These are phyloP conservation scores for Dothistroma pini DNA, from an alignment of 2,329 filamentous ascomycete species.

Conservation along the genomic window DNA sequence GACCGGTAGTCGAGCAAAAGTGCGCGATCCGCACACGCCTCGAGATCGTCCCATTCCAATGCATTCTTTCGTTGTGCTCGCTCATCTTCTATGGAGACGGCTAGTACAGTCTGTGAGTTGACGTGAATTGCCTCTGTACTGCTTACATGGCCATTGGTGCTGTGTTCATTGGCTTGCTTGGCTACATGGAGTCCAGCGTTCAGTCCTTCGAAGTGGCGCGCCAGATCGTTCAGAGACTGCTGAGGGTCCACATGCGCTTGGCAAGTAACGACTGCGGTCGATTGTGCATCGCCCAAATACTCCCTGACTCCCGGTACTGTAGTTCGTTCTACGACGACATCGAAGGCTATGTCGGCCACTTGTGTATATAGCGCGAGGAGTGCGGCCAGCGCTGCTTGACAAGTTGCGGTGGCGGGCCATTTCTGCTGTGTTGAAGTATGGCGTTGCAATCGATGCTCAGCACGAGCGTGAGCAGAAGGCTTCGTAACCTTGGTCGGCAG, in stretches of 20 bases:
- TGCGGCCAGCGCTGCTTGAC: constrained; percentile 5
- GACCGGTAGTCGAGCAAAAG: constrained; percentile 6
- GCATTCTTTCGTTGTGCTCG: background rate
- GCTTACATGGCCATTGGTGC: background rate
- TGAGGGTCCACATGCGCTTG: constrained; percentile 1
- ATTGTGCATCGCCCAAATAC: background rate
- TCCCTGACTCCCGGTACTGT: too few relatives aligned
- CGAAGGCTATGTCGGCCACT: background rate
- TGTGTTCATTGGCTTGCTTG: background rate
- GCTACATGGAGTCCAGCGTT: background rate
- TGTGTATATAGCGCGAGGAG: constrained; percentile 4
- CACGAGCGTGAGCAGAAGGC: constrained; percentile 1
- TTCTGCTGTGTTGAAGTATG: background rate
- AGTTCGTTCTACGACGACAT: background rate
- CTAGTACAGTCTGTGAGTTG: constrained; percentile 5
- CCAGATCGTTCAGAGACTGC: constrained; percentile 1
- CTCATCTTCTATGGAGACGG: constrained; percentile 1
- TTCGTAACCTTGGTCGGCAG: background rate
- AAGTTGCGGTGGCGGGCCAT: background rate
- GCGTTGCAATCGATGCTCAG: background rate
- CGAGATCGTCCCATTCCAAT: background rate
- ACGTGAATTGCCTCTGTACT: background rate
- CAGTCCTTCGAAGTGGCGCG: background rate
- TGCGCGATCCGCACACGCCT: constrained; percentile 4
- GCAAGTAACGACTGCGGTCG: background rate